These are phyloP conservation scores for Sordariomycetes sp. DNA, from an alignment of 2,329 filamentous ascomycete genomes.

Conservation along the genomic window DNA sequence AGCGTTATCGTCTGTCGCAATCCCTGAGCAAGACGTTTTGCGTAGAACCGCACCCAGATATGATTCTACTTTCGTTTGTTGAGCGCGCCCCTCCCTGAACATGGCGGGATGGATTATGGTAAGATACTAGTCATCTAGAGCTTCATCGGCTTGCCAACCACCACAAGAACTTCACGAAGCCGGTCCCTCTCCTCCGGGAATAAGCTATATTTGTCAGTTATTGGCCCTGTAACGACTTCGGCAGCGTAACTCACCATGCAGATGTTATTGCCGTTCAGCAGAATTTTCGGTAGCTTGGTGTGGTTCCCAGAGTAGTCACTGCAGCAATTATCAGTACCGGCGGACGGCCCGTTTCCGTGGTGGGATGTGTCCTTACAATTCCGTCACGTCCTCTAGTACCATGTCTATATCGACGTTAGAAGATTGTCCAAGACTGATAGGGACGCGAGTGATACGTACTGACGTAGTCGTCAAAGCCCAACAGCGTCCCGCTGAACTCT, in stretches of 20 bases:
- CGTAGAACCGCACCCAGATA: neutral
- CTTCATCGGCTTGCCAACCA: neutral
- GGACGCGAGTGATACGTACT: conserved; percentile 54
- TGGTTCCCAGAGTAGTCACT: conserved; percentile 88
- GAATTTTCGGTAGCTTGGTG: conserved; percentile 84
- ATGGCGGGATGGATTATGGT: neutral
- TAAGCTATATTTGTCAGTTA: conserved; percentile 40
- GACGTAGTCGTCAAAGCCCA: conserved; percentile 98
- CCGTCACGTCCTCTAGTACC: conserved; percentile 94
- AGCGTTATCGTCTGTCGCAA: neutral
- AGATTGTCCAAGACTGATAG: neutral
- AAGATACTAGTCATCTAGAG: neutral
- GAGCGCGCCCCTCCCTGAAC: neutral
- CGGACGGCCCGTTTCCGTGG: too few relatives aligned
- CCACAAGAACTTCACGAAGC: conserved; percentile 16
- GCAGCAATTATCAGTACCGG: neutral
- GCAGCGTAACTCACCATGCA: conserved; percentile 71
- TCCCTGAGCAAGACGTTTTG: neutral
- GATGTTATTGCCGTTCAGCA: conserved; percentile 96
- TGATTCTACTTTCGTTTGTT: neutral
- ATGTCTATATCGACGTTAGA: conserved; percentile 56
- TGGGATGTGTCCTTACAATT: conserved; percentile 55
- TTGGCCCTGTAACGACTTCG: neutral
- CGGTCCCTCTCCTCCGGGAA: conserved; percentile 68
- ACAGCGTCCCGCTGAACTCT: conserved; percentile 93